phyloP scores from a whole-genome alignment of 495 filamentous ascomycete species.

The Penicillium coprophilum region DNA sequence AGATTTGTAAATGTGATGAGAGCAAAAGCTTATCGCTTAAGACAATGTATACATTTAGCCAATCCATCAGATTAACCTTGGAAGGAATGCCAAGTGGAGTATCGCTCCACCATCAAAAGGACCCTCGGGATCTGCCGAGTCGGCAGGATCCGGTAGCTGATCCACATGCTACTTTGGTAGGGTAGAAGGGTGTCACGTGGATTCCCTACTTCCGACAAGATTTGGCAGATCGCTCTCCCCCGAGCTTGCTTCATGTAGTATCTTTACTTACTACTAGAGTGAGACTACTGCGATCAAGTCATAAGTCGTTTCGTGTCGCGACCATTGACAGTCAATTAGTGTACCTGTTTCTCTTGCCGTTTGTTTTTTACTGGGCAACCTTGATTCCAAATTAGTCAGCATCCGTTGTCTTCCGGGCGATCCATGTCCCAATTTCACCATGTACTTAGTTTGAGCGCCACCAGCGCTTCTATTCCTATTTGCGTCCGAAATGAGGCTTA shows the following conservation, averaged over 20 bases:
- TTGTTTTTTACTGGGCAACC: not conserved
- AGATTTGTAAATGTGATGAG: not conserved
- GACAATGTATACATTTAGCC: too few relatives aligned
- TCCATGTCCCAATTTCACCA: not conserved
- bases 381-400: not conserved
- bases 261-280: not conserved
- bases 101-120: not conserved
- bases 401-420: not conserved
- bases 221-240: too few relatives aligned
- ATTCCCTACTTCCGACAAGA: too few relatives aligned
- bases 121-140: not conserved
- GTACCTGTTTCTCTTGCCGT: not conserved
- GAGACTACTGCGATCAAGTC: not conserved
- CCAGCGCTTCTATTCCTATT: not conserved
- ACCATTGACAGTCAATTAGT: not conserved
- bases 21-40: too few relatives aligned
- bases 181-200: not conserved
- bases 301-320: not conserved
- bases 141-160: not conserved
- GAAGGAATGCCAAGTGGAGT: not conserved
- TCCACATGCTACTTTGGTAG: not conserved
- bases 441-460: not conserved
- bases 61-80: too few relatives aligned
- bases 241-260: not conserved
- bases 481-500: too few relatives aligned